A percentile compares a stretch with the other conserved stretches of the same genome.
These are phyloP conservation scores for Ceratocystis cacaofunesta DNA, from an alignment of 2,329 filamentous ascomycete species.

Conservation along the genomic window DNA sequence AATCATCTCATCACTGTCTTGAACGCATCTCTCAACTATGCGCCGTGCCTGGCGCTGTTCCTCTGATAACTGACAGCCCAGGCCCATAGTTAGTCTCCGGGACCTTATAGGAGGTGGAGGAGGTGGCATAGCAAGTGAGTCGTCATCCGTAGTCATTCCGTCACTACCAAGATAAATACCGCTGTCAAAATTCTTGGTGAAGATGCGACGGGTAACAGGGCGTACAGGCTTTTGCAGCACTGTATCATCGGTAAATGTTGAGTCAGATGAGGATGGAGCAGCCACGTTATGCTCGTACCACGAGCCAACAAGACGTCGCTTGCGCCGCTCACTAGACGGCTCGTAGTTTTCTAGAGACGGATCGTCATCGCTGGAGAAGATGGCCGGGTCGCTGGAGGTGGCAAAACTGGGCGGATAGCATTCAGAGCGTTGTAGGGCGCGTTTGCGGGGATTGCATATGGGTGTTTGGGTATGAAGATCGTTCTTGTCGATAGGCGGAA, in stretches of 20 bases:
- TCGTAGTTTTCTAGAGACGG: constrained; percentile 49
- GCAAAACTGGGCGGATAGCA: constrained; percentile 27
- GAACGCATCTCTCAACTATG: constrained; percentile 38
- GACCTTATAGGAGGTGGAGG: not conserved
- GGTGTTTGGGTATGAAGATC: constrained; percentile 4
- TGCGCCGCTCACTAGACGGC: constrained; percentile 32
- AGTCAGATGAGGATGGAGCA: constrained; percentile 36
- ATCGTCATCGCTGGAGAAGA: constrained; percentile 62
- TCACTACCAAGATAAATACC: constrained; percentile 53
- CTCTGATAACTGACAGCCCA: constrained; percentile 21
- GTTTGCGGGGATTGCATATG: constrained; percentile 28
- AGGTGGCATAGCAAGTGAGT: constrained; percentile 4
- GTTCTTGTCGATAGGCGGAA: constrained; percentile 24
- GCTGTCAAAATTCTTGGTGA: constrained; percentile 50
- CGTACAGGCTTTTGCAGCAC: constrained; percentile 22
- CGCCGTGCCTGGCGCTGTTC: constrained; percentile 32
- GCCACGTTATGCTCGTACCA: constrained; percentile 44
- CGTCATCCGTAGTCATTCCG: constrained; percentile 8
- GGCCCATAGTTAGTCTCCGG: constrained; percentile 11
- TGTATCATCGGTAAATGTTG: constrained; percentile 29
- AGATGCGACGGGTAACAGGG: constrained; percentile 34
- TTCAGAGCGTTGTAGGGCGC: constrained; percentile 23
- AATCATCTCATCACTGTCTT: constrained; percentile 42
- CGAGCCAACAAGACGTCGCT: constrained; percentile 50
- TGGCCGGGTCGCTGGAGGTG: constrained; percentile 54